A percentile compares a stretch with the other conserved stretches of the same genome.
These are phyloP conservation scores for Tulasnella sp. DNA, from an alignment of 768 basidiomycete genomes.

Conservation along the genomic window DNA sequence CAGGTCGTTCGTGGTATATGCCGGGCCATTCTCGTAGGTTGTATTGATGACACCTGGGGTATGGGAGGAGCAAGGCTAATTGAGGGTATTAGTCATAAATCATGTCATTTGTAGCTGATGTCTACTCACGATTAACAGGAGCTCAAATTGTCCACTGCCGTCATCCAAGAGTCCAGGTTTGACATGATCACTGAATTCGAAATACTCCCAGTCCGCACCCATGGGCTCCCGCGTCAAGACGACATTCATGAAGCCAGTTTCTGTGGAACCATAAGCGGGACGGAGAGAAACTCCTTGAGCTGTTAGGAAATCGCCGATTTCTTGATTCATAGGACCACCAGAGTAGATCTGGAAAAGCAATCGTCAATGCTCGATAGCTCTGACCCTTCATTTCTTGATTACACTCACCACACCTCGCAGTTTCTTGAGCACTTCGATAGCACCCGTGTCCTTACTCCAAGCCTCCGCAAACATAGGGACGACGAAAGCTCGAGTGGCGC, in stretches of 20 bases:
- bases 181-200: background rate
- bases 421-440: constrained; percentile 10
- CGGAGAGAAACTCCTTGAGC: constrained; percentile 14
- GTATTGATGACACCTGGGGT: background rate
- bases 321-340: constrained; percentile 16
- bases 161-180: background rate
- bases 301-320: constrained; percentile 11
- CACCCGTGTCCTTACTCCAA: constrained; percentile 11
- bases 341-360: constrained; percentile 13
- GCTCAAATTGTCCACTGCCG: background rate
- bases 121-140: background rate
- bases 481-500: constrained; percentile 7
- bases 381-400: background rate
- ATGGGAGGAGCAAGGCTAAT: background rate
- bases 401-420: constrained; percentile 16
- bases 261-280: constrained; percentile 12
- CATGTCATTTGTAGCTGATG: background rate
- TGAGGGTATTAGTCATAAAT: background rate
- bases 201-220: constrained; percentile 5
- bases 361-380: background rate
- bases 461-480: constrained; percentile 19
- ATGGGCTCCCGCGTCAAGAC: background rate
- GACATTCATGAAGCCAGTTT: constrained; percentile 7
- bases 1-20: constrained; percentile 22
- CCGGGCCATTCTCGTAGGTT: no score